Evolutionary conservation across 495 filamentous ascomycete species (phyloP), one percentile per base, ranked within the genome.

Genomic region (Xylaria longipes): DNA sequence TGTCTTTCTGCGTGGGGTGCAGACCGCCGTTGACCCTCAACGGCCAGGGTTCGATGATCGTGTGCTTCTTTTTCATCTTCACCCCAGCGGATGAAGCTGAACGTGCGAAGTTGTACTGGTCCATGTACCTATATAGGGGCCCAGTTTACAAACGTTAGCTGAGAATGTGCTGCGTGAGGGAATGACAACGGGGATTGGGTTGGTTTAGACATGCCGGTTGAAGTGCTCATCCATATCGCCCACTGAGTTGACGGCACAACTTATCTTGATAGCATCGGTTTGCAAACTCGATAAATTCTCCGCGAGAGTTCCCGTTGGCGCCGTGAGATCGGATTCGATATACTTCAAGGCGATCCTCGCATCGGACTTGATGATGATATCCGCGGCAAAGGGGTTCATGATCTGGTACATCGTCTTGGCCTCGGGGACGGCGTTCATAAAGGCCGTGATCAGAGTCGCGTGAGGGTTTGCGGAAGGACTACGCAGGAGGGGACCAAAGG

Each of bases 31-130:
- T 76, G 46, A 83, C 45, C 35, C 68, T 69, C 65, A 76, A 58
- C 2, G 82, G 82, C 81, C 82, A 82, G 58, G 79, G 79, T 7
- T 78, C 76, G 33, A 84, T 75, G 56, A 83, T 76, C 3, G 78
- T 82, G 52, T 83, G 73, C 0, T 41, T 50, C 29, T 77, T 48
- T 60, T 82, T 84, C 71, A 79, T 76, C 39, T 15, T 37, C 25
- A 77, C 65, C 11, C 70, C 57, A 9, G 75, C 58, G 4, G 6
- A 25, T n/a, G 56, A n/a, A 22, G 62, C 61, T 9, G n/a, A 62
- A 2, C 43, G 9, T 33, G 52, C 15, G 2, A 73, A 73, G 25
- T 14, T 11, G 5, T 62, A 1, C 25, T 27, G 8, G 12, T 27
- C 1, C 39, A 63, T 63, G 39, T 63, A 63, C 5, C 60, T 63